Percentiles rank a stretch among this genome's conserved stretches.
phyloP scores from a whole-genome alignment of 148 eudicot genomes.

The Nepenthes gracilis region DNA sequence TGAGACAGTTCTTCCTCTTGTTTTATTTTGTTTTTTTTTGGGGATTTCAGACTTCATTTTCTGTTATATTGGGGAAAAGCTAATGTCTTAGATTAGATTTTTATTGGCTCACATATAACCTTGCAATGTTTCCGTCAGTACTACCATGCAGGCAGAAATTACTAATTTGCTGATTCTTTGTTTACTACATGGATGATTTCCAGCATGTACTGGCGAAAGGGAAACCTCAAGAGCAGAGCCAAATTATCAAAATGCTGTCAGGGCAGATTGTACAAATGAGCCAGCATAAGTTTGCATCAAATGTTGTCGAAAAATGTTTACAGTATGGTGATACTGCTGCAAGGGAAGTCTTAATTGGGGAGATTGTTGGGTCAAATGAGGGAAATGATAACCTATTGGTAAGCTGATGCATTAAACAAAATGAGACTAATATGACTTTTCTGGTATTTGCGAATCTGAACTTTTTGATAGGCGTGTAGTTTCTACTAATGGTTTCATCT shows the following conservation, averaged over 20 bases:
- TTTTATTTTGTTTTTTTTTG: no score
- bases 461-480: background rate
- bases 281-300: conserved; percentile 84
- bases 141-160: no score
- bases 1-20: no score
- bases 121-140: no score
- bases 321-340: conserved; percentile 44
- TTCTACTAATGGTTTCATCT: background rate
- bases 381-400: conserved; percentile 56
- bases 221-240: conserved; percentile 45
- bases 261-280: conserved; percentile 67
- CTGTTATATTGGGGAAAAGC: no score
- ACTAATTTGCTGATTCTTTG: no score
- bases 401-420: conserved; percentile 5
- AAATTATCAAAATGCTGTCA: conserved; percentile 33
- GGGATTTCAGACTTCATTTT: no score
- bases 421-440: background rate
- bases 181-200: background rate
- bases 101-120: no score
- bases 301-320: conserved; percentile 71
- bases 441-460: no score
- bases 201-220: conserved; percentile 81
- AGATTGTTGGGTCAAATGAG: conserved; percentile 50
- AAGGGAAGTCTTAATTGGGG: conserved; percentile 43
- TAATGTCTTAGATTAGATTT: no score